These are phyloP conservation scores for Vigna mungo DNA, from an alignment of 306 rosid genomes.

Conservation along the genomic window DNA sequence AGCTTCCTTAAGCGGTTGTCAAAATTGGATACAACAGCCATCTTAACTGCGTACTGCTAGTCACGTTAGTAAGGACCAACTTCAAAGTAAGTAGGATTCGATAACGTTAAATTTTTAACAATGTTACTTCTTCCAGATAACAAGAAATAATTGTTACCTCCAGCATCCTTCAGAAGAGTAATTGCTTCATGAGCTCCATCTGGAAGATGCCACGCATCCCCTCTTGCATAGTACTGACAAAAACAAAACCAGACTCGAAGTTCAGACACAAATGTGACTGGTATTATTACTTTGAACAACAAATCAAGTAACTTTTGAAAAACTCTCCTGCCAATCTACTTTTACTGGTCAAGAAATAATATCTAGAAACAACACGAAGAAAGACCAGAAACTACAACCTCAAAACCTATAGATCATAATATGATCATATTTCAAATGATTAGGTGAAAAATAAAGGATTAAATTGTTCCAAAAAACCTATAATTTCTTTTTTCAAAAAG, in stretches of 20 bases:
- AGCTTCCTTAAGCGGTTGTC: slow-evolving; percentile 92
- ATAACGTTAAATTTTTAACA: slow-evolving; percentile 7
- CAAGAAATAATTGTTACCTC: slow-evolving; percentile 63
- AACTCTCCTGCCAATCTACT: slow-evolving; percentile 30
- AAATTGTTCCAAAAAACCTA: too few relatives aligned
- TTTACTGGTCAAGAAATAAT: slow-evolving; percentile 14
- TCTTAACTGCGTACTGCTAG: slow-evolving; percentile 68
- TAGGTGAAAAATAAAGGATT: slow-evolving; percentile 22
- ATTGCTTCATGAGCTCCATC: slow-evolving; percentile 82
- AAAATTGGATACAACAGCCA: slow-evolving; percentile 95
- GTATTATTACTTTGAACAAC: slow-evolving; percentile 9
- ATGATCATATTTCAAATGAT: slow-evolving; percentile 30
- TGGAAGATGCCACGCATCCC: slow-evolving; percentile 90
- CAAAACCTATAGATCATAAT: slow-evolving; percentile 28
- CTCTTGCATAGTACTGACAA: slow-evolving; percentile 81
- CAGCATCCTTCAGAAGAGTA: slow-evolving; percentile 79
- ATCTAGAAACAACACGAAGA: slow-evolving; percentile 38
- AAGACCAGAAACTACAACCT: slow-evolving; percentile 25
- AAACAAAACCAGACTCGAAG: slow-evolving; percentile 43
- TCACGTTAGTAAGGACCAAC: slow-evolving; percentile 52
- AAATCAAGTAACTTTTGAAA: slow-evolving; percentile 17
- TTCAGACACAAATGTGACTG: slow-evolving; percentile 35
- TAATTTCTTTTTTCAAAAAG: not conserved
- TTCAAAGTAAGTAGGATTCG: slow-evolving; percentile 25
- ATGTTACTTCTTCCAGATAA: slow-evolving; percentile 24